Evolutionary conservation across 2,329 filamentous ascomycete genomes (phyloP).

Genomic region (Aspergillus tubingensis): DNA sequence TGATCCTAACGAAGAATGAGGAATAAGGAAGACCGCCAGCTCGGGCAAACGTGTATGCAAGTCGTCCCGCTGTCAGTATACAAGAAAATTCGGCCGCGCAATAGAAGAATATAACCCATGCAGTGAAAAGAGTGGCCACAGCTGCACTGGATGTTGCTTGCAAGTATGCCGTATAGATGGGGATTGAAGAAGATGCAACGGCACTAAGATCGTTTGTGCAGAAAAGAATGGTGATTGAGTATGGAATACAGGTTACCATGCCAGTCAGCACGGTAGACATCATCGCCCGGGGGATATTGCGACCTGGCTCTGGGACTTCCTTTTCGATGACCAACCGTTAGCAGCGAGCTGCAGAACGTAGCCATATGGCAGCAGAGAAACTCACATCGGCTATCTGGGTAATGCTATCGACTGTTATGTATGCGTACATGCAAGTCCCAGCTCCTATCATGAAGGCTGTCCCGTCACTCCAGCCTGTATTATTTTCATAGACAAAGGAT

Average conservation of each 20-base stretch:
- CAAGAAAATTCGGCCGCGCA: conserved; percentile 34
- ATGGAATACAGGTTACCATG: conserved; percentile 21
- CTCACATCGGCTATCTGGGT: conserved; percentile 28
- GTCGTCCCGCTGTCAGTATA: conserved; percentile 16
- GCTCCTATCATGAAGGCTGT: conserved; percentile 26
- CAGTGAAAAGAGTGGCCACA: conserved; percentile 20
- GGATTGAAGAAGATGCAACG: conserved; percentile 18
- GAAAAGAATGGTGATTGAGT: conserved; percentile 24
- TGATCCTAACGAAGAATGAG: conserved; percentile 19
- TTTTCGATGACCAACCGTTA: conserved; percentile 1
- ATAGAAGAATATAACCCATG: conserved; percentile 38
- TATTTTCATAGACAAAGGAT: conserved; percentile 20
- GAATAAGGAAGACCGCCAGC: conserved; percentile 21
- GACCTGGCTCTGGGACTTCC: conserved; percentile 24
- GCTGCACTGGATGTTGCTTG: conserved; percentile 20
- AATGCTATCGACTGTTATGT: conserved; percentile 25
- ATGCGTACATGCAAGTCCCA: conserved; percentile 31
- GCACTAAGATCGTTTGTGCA: conserved; percentile 20
- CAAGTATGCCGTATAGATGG: conserved; percentile 22
- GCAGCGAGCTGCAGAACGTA: not conserved
- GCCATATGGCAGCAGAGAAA: not conserved
- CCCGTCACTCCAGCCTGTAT: conserved; percentile 29
- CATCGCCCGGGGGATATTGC: conserved; percentile 25
- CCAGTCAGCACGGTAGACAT: conserved; percentile 23
- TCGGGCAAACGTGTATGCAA: conserved; percentile 15